A percentile compares a stretch with the other conserved stretches of the same genome.
Conservation (phyloP, 352 stramenopile genomes). For the Peronospora destructor region DNA sequence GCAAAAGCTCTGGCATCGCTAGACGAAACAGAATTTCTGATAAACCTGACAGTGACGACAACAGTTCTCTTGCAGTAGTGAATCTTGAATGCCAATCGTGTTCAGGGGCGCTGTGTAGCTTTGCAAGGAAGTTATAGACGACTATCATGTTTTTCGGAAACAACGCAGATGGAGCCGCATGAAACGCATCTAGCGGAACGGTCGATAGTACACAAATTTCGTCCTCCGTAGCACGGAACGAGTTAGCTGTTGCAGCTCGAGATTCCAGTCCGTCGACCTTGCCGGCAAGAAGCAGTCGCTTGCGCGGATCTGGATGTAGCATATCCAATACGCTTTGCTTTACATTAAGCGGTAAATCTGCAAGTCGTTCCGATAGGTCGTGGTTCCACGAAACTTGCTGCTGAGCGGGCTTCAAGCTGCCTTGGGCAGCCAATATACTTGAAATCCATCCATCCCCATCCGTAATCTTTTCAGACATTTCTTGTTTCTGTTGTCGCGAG, state of each 20-base stretch:
- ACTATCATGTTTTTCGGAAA: conserved; percentile 42
- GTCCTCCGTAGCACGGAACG: background rate
- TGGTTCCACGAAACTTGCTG: conserved; percentile 26
- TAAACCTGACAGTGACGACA: conserved; percentile 39
- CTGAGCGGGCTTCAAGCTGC: background rate
- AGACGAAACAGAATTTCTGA: conserved; percentile 40
- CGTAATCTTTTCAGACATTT: background rate
- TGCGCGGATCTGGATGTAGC: conserved; percentile 38
- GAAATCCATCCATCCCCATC: conserved; percentile 28
- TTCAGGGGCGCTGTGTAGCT: conserved; percentile 26
- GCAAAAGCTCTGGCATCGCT: conserved; percentile 40
- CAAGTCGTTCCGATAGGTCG: conserved; percentile 21
- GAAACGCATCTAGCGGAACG: conserved; percentile 11
- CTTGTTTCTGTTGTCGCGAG: conserved; percentile 7
- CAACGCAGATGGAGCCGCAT: conserved; percentile 26
- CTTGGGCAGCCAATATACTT: conserved; percentile 16
- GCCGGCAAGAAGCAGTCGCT: conserved; percentile 27
- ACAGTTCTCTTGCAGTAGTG: conserved; percentile 18
- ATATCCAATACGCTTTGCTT: conserved; percentile 47
- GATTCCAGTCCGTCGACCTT: conserved; percentile 33
- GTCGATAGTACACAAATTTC: conserved; percentile 5
- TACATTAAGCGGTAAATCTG: conserved; percentile 37
- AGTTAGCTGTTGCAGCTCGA: conserved; percentile 1
- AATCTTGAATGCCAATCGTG: conserved; percentile 44
- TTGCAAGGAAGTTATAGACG: conserved; percentile 44